Evolutionary conservation across 2,329 filamentous ascomycete genomes (phyloP), one percentile per base, ranked within the genome.

Genomic region (Epichloe elymi): DNA sequence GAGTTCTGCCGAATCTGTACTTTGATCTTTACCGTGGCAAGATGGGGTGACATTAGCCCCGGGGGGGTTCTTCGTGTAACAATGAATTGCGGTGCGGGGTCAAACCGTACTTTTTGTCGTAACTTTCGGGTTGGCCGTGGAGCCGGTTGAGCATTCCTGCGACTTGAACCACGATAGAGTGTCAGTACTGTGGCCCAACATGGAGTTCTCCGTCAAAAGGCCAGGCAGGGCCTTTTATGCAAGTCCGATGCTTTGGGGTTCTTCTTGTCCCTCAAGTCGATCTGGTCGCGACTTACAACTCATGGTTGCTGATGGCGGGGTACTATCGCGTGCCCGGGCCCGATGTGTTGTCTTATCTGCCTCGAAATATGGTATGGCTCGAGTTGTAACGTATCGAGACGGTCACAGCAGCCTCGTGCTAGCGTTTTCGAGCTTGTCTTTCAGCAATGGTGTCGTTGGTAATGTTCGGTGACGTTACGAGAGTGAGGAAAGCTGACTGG

Each of bases 81-180:
- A 20, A 45, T 58, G 59, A 56, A 65, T 67, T 61, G 55, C 19
- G 41, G 48, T 49, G 36, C 30, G 5, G 6, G 20, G 39, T 47
- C 20, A 47, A 46, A 45, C 44, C 57, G 63, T 73, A 94, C 88
- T 98, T 98, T 98, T 95, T 95, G 67, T 97, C 93, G 75, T 98
- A 98, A 74, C 88, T 96, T 61, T 95, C 89, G 60, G 91, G 91
- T 74, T 97, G 91, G 69, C 90, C 89, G 64, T 94, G 88, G 63
- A 96, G 85, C 79, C 91, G 89, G 74, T 91, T 95, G 63, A 96
- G 78, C 88, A 96, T 95, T 65, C 79, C 85, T 60, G 85, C 74
- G 73, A 95, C 89, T 95, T 36, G 30, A 51, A 53, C 47, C 51
- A 50, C 26, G 26, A 8, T 2, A 38, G 17, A 45, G 49, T 39